These are phyloP conservation scores for Pichia gijzeniarum DNA, from an alignment of 805 yeast genomes.

Conservation along the genomic window DNA sequence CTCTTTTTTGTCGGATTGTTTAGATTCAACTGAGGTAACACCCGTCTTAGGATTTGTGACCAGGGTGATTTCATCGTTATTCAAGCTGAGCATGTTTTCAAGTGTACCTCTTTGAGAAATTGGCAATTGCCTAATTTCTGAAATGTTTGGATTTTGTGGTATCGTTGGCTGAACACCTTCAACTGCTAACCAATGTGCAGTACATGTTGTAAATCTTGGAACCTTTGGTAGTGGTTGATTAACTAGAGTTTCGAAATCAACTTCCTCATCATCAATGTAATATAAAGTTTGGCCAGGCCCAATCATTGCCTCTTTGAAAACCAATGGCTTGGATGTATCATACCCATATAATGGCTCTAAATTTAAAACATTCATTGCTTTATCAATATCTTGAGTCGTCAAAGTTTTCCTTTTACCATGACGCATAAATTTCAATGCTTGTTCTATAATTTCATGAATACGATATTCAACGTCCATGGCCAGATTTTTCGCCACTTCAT, in stretches of 20 bases:
- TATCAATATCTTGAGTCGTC: constrained; percentile 72
- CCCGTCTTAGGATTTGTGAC: constrained; percentile 27
- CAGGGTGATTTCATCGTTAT: constrained; percentile 36
- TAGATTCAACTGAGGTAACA: constrained; percentile 22
- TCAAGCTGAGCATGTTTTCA: constrained; percentile 50
- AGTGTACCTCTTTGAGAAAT: constrained; percentile 81
- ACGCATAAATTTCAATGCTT: constrained; percentile 92
- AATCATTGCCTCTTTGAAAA: constrained; percentile 81
- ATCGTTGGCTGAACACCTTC: constrained; percentile 98
- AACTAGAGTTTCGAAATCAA: constrained; percentile 88
- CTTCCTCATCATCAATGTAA: constrained; percentile 85
- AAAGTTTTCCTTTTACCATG: constrained; percentile 82
- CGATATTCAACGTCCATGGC: constrained; percentile 99
- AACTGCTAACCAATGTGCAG: constrained; percentile 96
- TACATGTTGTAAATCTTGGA: constrained; percentile 85
- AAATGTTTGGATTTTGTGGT: constrained; percentile 87
- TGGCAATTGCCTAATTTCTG: constrained; percentile 72
- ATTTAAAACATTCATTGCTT: constrained; percentile 78
- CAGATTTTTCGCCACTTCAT: constrained; percentile 86
- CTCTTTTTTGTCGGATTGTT: constrained; percentile 36
- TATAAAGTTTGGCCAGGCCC: constrained; percentile 92
- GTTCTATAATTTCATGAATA: constrained; percentile 90
- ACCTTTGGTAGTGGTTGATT: constrained; percentile 94
- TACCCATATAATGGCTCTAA: constrained; percentile 94
- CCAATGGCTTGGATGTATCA: constrained; percentile 60